Evolutionary conservation across 2,329 filamentous ascomycete genomes (phyloP).

Genomic region (Helminthosporium solani): DNA sequence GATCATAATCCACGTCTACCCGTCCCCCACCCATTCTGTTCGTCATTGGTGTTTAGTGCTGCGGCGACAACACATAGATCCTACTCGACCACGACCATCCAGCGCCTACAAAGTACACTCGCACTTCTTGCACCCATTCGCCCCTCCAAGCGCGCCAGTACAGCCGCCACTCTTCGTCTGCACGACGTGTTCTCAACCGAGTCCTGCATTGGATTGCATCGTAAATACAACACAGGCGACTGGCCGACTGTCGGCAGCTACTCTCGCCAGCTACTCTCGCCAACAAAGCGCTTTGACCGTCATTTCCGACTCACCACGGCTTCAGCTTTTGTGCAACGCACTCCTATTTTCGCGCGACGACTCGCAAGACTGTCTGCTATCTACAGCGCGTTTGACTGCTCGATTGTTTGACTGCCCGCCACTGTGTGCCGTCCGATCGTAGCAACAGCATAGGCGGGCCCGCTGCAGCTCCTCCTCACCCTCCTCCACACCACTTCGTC

Average conservation of each 20-base stretch:
- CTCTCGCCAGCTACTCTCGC: constrained; percentile 5
- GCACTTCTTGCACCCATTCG: constrained; percentile 24
- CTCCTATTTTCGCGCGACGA: constrained; percentile 1
- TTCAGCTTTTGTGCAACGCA: constrained; percentile 10
- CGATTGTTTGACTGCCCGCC: constrained; percentile 1
- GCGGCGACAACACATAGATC: constrained; percentile 11
- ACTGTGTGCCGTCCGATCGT: not conserved
- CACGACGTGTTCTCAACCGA: constrained; percentile 18
- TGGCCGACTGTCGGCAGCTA: not conserved
- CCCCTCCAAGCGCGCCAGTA: constrained; percentile 18
- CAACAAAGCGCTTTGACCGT: constrained; percentile 35
- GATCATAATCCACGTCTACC: no score
- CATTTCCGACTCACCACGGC: constrained; percentile 22
- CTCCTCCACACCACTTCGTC: no score
- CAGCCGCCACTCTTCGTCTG: constrained; percentile 20
- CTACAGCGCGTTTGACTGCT: no score
- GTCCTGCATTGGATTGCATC: constrained; percentile 24
- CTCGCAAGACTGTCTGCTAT: no score
- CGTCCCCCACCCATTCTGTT: constrained; percentile 6
- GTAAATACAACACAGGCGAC: constrained; percentile 9
- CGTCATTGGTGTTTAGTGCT: constrained; percentile 26
- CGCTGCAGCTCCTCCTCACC: no score
- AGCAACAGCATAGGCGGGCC: not conserved
- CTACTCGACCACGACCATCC: constrained; percentile 13
- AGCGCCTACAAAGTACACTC: constrained; percentile 31